Base-by-base conservation (phyloP, 768 basidiomycete species). In the Pulveroboletus frians region DNA sequence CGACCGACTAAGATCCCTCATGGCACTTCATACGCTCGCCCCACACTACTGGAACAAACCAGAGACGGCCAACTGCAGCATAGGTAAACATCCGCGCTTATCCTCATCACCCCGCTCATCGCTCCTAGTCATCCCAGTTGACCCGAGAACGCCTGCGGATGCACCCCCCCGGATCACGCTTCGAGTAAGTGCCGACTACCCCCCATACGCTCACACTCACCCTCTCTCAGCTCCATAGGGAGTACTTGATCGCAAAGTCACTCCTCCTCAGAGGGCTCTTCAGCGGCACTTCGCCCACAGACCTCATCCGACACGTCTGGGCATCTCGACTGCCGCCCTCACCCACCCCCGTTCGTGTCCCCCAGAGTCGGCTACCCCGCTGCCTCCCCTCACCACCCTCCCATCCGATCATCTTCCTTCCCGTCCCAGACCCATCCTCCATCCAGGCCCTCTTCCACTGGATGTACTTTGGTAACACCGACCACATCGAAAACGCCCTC, bases 191-290 rank as follows among this genome's bases (percentile, higher is more conserved):
- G 0, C 9, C 9, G 3, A n/a, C n/a, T 35, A 7, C 23, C 39
- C 17, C 38, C 18, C 20, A 20, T n/a, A 2, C 18, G 39, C 39
- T 57, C 18, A 49, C 56, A 43, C 56, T 46, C 2, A 47, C 43
- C 10, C 4, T 32, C 27, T 41, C 21, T 21, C 57, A 91, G 88
- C 70, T 92, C 23, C 92, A 95, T 59, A 74, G 79, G 54, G 87
- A 88, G 62, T 90, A 85, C 60, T 78, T 95, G 38, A 80, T 81
- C n/a, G 82, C 87, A 15, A 88, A 92, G 65, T 92, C 90, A 0
- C 75, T 75, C 37, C 80, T 91, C 46, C 72, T 93, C 39, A 74
- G 83, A 32, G 78, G 76, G 8, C 75, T 93, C 36, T 79, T 93
- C 62, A 80, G 79, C 56, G 87, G 85, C 23, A 73, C 80, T 35